phyloP scores from a whole-genome alignment of 805 yeast genomes.

The Ogataea dorogensis region DNA sequence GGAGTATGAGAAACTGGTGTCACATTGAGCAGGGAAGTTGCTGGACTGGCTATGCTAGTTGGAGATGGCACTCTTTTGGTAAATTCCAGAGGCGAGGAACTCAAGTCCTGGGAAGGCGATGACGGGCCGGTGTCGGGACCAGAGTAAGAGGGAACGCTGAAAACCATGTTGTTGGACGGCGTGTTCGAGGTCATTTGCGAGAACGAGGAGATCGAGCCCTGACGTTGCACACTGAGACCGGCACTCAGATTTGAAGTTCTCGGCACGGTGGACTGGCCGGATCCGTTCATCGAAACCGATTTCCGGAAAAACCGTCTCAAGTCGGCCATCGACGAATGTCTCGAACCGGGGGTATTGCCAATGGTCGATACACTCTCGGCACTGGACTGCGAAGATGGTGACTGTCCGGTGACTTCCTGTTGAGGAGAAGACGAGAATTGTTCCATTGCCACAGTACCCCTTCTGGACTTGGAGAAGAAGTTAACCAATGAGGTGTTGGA shows the following conservation, averaged over 20 bases:
- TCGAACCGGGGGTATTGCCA: constrained; percentile 40
- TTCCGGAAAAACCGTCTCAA: constrained; percentile 69
- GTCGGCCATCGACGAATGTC: constrained; percentile 80
- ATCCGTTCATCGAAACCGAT: constrained; percentile 25
- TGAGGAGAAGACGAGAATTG: constrained; percentile 33
- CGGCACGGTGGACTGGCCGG: constrained; percentile 24
- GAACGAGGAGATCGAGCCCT: constrained; percentile 17
- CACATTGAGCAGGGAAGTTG: constrained; percentile 6
- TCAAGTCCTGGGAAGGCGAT: constrained; percentile 14
- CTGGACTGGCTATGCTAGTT: constrained; percentile 14
- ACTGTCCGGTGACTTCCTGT: constrained; percentile 33
- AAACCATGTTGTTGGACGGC: constrained; percentile 16
- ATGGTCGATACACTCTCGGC: constrained; percentile 20
- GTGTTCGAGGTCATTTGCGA: constrained; percentile 14
- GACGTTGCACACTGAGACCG: constrained; percentile 34
- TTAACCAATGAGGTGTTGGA: constrained; percentile 50
- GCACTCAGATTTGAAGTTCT: constrained; percentile 37
- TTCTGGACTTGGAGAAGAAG: constrained; percentile 48
- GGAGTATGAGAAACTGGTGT: constrained; percentile 13
- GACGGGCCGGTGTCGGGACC: constrained; percentile 7
- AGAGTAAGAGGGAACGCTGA: constrained; percentile 16
- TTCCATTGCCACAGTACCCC: constrained; percentile 36
- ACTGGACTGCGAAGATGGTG: constrained; percentile 34
- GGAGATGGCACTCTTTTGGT: constrained; percentile 13
- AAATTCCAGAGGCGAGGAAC: constrained; percentile 24